A percentile compares a stretch with the other conserved stretches of the same genome.
Conservation (phyloP, 805 yeast genomes). For the Candida awuae region DNA sequence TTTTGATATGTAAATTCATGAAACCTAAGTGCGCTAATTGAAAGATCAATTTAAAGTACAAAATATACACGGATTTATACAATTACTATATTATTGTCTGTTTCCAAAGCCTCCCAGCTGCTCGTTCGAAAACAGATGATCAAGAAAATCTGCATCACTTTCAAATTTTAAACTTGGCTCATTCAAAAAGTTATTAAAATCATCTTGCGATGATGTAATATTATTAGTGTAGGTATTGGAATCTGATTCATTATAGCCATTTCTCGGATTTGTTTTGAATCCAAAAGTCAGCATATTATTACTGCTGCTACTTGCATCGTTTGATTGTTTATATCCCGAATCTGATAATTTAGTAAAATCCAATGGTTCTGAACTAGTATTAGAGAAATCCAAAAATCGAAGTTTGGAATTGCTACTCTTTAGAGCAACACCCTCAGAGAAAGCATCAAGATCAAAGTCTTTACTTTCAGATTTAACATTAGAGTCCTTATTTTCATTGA, state of each 20-base stretch:
- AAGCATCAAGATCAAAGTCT: conserved; percentile 4
- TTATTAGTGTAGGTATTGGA: background rate
- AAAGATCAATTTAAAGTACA: too few relatives aligned
- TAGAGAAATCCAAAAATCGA: conserved; percentile 8
- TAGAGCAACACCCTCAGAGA: background rate
- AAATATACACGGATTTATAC: too few relatives aligned
- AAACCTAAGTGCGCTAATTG: too few relatives aligned
- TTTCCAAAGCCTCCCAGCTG: too few relatives aligned
- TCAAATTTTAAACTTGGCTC: conserved; percentile 5
- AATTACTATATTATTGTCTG: too few relatives aligned
- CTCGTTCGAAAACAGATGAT: conserved; percentile 14
- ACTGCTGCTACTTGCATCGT: background rate
- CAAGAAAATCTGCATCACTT: conserved; percentile 11
- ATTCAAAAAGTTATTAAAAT: conserved; percentile 1
- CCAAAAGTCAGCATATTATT: background rate
- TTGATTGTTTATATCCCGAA: background rate
- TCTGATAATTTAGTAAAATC: conserved; percentile 8
- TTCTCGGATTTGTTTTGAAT: background rate
- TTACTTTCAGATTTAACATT: background rate
- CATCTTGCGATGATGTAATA: background rate
- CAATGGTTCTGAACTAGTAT: conserved; percentile 3
- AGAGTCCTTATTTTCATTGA: background rate
- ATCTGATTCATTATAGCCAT: background rate
- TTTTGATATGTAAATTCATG: too few relatives aligned
- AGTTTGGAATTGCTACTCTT: conserved; percentile 6